Percentiles rank a stretch among this genome's conserved stretches.
Evolutionary conservation across 352 stramenopile species (phyloP).

Genomic region (Globisporangium nunn): DNA sequence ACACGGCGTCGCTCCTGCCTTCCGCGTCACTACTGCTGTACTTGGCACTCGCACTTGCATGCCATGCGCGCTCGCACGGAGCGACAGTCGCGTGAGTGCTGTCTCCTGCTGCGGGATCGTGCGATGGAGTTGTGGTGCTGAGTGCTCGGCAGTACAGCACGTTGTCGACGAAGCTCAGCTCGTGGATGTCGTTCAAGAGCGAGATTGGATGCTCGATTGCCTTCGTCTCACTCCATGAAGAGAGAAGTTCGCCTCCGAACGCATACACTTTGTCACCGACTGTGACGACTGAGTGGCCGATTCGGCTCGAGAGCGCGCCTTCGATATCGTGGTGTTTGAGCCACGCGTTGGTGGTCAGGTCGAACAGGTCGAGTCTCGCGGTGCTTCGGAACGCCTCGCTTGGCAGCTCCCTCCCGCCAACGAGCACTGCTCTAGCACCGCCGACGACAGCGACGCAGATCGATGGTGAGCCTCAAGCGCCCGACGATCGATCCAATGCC

Average conservation of each 20-base stretch:
- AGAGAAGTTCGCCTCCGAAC: conserved; percentile 50
- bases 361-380: conserved; percentile 54
- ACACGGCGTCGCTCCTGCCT: conserved; percentile 22
- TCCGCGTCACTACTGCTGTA: conserved; percentile 10
- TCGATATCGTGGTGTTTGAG: conserved; percentile 52
- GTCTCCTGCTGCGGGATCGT: neutral
- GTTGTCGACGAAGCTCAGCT: conserved; percentile 32
- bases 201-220: neutral
- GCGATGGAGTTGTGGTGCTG: neutral
- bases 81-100: neutral
- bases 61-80: conserved; percentile 34
- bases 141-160: conserved; percentile 36
- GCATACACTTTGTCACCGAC: conserved; percentile 30
- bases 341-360: conserved; percentile 37
- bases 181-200: conserved; percentile 29
- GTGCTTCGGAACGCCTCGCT: conserved; percentile 17
- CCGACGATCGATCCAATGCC: no score
- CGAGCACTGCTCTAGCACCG: conserved; percentile 36
- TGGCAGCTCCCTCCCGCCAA: conserved; percentile 42
- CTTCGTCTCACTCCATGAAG: conserved; percentile 2
- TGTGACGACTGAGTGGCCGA: conserved; percentile 43
- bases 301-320: conserved; percentile 36
- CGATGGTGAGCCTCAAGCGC: no score
- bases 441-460: neutral
- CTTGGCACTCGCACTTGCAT: conserved; percentile 23